These are phyloP conservation scores for Phallus indusiatus DNA, from an alignment of 768 basidiomycete species.

Conservation along the genomic window DNA sequence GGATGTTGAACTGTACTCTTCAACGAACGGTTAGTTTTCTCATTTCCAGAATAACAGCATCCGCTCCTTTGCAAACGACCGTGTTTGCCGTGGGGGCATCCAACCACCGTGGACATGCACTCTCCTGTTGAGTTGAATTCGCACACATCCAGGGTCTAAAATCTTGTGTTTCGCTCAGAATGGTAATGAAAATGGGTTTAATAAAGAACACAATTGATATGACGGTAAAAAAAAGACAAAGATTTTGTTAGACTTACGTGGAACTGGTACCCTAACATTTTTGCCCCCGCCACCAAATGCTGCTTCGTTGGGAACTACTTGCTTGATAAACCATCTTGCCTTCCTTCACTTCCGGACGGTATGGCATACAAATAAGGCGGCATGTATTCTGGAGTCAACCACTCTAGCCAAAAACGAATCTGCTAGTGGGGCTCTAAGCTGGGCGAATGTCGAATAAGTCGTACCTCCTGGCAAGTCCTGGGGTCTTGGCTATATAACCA, in stretches of 20 bases:
- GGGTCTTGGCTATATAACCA: slow-evolving; percentile 41
- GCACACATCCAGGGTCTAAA: slow-evolving; percentile 92
- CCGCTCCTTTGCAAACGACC: slow-evolving; percentile 93
- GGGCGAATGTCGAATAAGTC: slow-evolving; percentile 73
- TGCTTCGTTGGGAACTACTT: slow-evolving; percentile 95
- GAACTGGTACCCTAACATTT: slow-evolving; percentile 86
- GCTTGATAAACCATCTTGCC: slow-evolving; percentile 88
- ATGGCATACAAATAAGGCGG: slow-evolving; percentile 86
- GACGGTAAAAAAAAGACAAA: neutral
- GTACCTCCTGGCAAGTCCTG: slow-evolving; percentile 31
- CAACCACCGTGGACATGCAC: slow-evolving; percentile 92
- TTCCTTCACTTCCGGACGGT: slow-evolving; percentile 90
- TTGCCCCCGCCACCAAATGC: slow-evolving; percentile 92
- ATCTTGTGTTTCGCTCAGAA: slow-evolving; percentile 58
- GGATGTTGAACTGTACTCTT: slow-evolving; percentile 83
- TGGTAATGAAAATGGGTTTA: slow-evolving; percentile 87
- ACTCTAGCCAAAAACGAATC: slow-evolving; percentile 51
- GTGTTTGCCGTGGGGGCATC: slow-evolving; percentile 82
- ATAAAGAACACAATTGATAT: neutral
- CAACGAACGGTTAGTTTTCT: slow-evolving; percentile 64
- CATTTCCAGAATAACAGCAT: slow-evolving; percentile 93
- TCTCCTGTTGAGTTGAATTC: slow-evolving; percentile 98
- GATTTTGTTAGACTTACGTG: slow-evolving; percentile 48
- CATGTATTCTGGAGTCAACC: slow-evolving; percentile 57
- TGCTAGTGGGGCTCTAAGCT: slow-evolving; percentile 51